Conservation (phyloP, 2,329 filamentous ascomycete genomes). For the Hirsutella rhossiliensis region DNA sequence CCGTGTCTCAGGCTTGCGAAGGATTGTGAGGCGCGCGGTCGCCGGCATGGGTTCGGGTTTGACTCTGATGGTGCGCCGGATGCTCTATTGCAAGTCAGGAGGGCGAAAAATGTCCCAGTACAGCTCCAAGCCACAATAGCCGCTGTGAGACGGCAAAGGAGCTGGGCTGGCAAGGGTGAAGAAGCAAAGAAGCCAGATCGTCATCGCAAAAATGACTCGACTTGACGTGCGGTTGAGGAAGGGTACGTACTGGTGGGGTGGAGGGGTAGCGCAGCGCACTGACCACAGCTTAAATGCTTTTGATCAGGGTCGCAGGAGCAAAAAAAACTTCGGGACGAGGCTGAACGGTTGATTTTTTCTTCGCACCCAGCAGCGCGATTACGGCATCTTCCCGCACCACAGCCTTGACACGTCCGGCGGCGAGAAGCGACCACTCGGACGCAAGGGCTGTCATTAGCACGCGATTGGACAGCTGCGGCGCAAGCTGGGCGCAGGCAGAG, state of each 20-base stretch:
- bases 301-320: not conserved
- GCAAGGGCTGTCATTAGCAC: conserved; percentile 1
- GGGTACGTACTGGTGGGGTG: conserved; percentile 11
- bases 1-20: not conserved
- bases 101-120: no score
- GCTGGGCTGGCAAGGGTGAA: no score
- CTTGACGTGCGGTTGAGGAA: not conserved
- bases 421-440: not conserved
- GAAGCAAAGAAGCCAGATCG: not conserved
- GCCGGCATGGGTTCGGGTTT: no score
- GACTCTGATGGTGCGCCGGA: not conserved
- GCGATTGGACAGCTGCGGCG: not conserved
- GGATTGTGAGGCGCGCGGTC: no score
- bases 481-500: not conserved
- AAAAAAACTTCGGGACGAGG: conserved; percentile 20
- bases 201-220: not conserved
- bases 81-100: not conserved
- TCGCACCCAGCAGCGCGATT: not conserved
- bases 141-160: not conserved
- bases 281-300: conserved; percentile 20
- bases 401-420: not conserved
- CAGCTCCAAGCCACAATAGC: no score
- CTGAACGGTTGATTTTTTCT: not conserved
- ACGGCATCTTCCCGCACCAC: not conserved
- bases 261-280: conserved; percentile 18